Percentiles rank a stretch among this genome's conserved stretches.
phyloP scores from a whole-genome alignment of 495 filamentous ascomycete genomes.

The Hyaloscypha bicolor region DNA sequence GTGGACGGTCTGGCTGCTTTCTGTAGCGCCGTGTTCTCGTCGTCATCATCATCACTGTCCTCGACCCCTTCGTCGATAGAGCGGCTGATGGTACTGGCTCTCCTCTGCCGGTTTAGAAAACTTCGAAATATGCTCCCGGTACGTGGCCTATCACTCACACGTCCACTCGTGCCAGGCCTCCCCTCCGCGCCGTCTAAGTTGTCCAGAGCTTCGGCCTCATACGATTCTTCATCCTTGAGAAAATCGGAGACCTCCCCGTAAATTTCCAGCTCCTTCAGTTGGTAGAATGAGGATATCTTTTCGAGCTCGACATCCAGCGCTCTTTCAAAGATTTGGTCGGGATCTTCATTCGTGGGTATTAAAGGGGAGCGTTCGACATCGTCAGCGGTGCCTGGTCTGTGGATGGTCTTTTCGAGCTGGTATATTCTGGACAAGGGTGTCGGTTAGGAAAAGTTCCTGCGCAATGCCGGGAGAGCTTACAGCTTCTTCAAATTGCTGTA shows the following conservation, averaged over 20 bases:
- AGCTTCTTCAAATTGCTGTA: constrained; percentile 99
- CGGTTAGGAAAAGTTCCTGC: constrained; percentile 13
- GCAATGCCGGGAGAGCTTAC: constrained; percentile 55
- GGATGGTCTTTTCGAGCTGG: constrained; percentile 78
- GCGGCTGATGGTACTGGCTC: constrained; percentile 42
- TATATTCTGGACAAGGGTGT: constrained; percentile 69
- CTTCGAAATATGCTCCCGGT: constrained; percentile 33
- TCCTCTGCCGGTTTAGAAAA: constrained; percentile 31
- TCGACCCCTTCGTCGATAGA: constrained; percentile 53
- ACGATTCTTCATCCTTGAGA: constrained; percentile 72
- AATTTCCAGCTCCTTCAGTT: constrained; percentile 82
- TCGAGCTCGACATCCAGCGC: constrained; percentile 89
- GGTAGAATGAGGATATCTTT: constrained; percentile 90
- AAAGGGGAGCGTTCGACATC: constrained; percentile 89
- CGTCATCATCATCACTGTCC: constrained; percentile 68
- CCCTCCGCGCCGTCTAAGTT: constrained; percentile 57
- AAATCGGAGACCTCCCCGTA: constrained; percentile 78
- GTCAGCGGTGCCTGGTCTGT: constrained; percentile 45
- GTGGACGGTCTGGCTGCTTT: constrained; percentile 34
- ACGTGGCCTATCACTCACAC: constrained; percentile 27
- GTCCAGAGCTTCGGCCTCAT: constrained; percentile 63
- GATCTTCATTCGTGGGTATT: constrained; percentile 56
- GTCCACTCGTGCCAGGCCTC: constrained; percentile 40
- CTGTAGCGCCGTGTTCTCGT: constrained; percentile 61
- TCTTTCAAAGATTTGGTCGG: constrained; percentile 75